phyloP scores from a whole-genome alignment of 192 early-diverging fungal genomes.

The Thamnidium elegans region DNA sequence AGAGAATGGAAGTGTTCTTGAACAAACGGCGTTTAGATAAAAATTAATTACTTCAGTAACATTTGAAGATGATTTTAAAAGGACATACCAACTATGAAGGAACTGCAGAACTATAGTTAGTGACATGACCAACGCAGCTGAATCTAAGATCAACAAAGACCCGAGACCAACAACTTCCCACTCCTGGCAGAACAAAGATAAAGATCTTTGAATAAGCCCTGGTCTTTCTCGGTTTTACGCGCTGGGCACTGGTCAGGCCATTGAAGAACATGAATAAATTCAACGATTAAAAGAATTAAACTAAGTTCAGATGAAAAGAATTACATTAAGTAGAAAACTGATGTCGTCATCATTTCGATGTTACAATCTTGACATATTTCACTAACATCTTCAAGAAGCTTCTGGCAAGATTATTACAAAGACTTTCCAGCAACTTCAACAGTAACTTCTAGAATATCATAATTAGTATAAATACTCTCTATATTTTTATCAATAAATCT shows the following conservation, averaged over 20 bases:
- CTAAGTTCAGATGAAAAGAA: conserved; percentile 8
- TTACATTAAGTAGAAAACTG: conserved; percentile 3
- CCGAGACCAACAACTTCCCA: conserved; percentile 10
- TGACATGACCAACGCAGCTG: conserved; percentile 7
- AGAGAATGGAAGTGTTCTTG: not conserved
- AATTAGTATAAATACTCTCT: no score
- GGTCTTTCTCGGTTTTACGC: conserved; percentile 11
- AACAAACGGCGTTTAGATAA: conserved; percentile 1
- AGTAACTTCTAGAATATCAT: no score
- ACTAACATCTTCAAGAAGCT: no score
- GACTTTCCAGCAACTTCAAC: no score
- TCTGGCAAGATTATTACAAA: no score
- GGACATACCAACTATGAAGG: conserved; percentile 2
- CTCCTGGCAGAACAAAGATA: conserved; percentile 8
- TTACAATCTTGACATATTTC: conserved; percentile 1
- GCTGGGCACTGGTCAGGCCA: conserved; percentile 8
- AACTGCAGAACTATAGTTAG: conserved; percentile 9
- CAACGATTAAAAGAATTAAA: conserved; percentile 11
- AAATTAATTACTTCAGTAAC: not conserved
- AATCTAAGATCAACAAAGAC: conserved; percentile 7
- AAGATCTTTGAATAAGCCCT: conserved; percentile 2
- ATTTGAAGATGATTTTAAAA: not conserved
- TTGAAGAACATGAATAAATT: conserved; percentile 11
- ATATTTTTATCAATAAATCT: no score
- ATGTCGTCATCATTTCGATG: conserved; percentile 5